Base-by-base conservation (phyloP, 2,329 filamentous ascomycete genomes). In the Fusarium concolor region DNA sequence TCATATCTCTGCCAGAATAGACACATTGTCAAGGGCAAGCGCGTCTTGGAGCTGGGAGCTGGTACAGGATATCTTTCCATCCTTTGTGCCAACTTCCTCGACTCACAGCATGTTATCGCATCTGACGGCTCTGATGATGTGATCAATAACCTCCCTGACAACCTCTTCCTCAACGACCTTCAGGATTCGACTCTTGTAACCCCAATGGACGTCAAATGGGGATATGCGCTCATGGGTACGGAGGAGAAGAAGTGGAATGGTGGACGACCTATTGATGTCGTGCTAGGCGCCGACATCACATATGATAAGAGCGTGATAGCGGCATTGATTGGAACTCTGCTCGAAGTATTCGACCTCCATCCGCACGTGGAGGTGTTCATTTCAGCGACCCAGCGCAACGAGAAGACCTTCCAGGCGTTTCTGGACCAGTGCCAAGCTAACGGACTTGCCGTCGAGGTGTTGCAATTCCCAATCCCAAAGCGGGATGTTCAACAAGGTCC, bases 41-140 rank as follows among this genome's bases (percentile, higher is more conserved):
- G 81, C 10, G 79, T 94, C 2, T 81, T 95, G 3, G 92, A 95
- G 75, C 83, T 95, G 2, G 92, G 92, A 5, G 87, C 91, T 2
- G 92, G 92, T 2, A 94, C 92, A 2, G 92, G 92, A 1, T 91
- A 93, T 74, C 78, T 94, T 3, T 90, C 91, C 0, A 87, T 94
- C 14, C 80, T 94, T 0, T 93, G 91, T 66, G 87, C 89, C n/a
- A 91, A 89, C 69, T 81, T 89, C 73, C 83, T 95, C 0, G 81
- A 77, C 8, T 84, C 90, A 0, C 75, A 78, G 1, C 85, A 87
- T 51, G 87, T 91, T 22, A 82, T 91, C 7, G 88, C 90, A 4
- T 92, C 92, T 0, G 92, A 96, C 74, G 92, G 92, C 4, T 91
- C 91, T 15, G 87, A 89, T 70, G 87, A 89, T 53, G 90, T 94